These are phyloP conservation scores for Hypoxylon intermedium DNA, from an alignment of 495 filamentous ascomycete species.

Conservation along the genomic window DNA sequence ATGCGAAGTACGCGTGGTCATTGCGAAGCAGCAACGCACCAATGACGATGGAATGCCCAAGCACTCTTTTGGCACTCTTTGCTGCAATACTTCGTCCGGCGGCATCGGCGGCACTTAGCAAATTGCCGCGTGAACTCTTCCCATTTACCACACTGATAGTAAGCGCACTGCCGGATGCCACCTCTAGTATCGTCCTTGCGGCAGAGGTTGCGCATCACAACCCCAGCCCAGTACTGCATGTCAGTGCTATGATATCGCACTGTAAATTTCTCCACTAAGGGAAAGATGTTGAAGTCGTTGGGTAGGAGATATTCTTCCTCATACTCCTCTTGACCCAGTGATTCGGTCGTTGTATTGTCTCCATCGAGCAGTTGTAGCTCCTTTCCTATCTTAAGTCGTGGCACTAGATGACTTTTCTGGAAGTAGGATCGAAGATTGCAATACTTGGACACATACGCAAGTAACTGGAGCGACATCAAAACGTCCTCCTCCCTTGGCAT, in stretches of 20 bases:
- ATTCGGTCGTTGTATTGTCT: slow-evolving; percentile 56
- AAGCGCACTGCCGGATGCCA: slow-evolving; percentile 94
- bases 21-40: slow-evolving; percentile 82
- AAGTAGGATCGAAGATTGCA: slow-evolving; percentile 96
- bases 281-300: slow-evolving; percentile 97
- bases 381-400: slow-evolving; percentile 85
- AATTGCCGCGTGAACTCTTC: slow-evolving; percentile 95
- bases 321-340: slow-evolving; percentile 60
- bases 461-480: slow-evolving; percentile 94
- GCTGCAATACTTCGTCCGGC: slow-evolving; percentile 98
- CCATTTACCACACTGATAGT: slow-evolving; percentile 98
- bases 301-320: slow-evolving; percentile 92
- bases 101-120: slow-evolving; percentile 95
- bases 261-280: slow-evolving; percentile 96
- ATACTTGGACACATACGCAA: slow-evolving; percentile 98
- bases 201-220: slow-evolving; percentile 98
- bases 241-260: slow-evolving; percentile 91
- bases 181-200: slow-evolving; percentile 94
- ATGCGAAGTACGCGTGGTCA: slow-evolving; percentile 38
- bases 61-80: slow-evolving; percentile 99
- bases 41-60: slow-evolving; percentile 97
- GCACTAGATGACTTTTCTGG: slow-evolving; percentile 91
- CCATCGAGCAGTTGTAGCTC: slow-evolving; percentile 80
- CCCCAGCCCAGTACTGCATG: slow-evolving; percentile 99
- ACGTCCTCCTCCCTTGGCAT: slow-evolving; percentile 98